Evolutionary conservation across 164 flowering plant species (phyloP).

Genomic region (Piper longum): DNA sequence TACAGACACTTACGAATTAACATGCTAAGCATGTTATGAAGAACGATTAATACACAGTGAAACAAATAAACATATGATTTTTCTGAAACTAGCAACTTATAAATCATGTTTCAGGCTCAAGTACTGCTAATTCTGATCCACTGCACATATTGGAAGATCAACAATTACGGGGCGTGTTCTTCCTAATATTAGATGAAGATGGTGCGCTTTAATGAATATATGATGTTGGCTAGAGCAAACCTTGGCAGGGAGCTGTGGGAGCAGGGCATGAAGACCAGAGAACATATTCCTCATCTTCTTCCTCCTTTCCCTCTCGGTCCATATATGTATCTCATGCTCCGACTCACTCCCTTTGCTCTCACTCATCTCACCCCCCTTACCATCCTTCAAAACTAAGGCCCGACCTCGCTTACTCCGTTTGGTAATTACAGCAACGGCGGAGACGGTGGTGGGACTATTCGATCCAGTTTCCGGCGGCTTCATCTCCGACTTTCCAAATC

Average conservation of each 20-base stretch:
- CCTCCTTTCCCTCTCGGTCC: constrained; percentile 88
- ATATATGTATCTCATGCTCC: constrained; percentile 63
- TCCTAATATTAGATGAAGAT: background rate
- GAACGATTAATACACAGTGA: too few relatives aligned
- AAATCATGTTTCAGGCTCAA: too few relatives aligned
- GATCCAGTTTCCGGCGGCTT: constrained; percentile 4
- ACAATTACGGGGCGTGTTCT: too few relatives aligned
- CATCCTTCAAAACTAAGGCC: constrained; percentile 4
- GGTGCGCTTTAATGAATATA: background rate
- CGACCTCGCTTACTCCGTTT: constrained; percentile 5
- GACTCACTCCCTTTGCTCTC: constrained; percentile 23
- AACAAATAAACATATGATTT: too few relatives aligned
- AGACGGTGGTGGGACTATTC: constrained; percentile 7
- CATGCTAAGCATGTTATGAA: too few relatives aligned
- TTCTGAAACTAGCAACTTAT: too few relatives aligned
- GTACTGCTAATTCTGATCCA: too few relatives aligned
- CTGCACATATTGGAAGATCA: too few relatives aligned
- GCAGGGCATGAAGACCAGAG: constrained; percentile 64
- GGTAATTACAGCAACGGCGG: constrained; percentile 3
- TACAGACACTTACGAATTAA: too few relatives aligned
- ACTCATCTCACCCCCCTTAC: constrained; percentile 5
- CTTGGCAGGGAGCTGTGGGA: constrained; percentile 82
- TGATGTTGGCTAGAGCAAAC: constrained; percentile 22
- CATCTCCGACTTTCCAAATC: constrained; percentile 5
- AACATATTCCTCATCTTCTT: constrained; percentile 94